Evolutionary conservation across 2,329 filamentous ascomycete species (phyloP), one percentile per base, ranked within the genome.

Genomic region (Penicillium sp.): DNA sequence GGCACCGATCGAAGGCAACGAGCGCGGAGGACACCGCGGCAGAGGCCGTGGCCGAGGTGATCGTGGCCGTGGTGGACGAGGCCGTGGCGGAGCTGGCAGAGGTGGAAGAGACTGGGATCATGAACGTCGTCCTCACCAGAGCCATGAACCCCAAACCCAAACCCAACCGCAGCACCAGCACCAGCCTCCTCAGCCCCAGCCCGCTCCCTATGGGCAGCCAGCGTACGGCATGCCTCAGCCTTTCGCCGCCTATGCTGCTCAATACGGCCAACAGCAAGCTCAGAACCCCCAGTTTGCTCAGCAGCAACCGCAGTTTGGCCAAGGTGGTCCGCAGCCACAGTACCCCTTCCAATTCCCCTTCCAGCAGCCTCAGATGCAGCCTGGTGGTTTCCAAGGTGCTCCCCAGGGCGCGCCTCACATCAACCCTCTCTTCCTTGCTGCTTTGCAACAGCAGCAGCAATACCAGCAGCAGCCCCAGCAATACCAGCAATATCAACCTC

Each of bases 341-440:
- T 74, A 72, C 51, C 66, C 74, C 43, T 68, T 74, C 54, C 75
- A 75, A 46, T 67, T 72, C 43, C 73, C 74, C n/a, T 71, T 75
- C 48, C 69, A 73, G 47, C 73, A 74, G 52, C 63, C 66, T 16
- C 70, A 70, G 55, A 61, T 64, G 47, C 77, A 74, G 58, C 82
- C 80, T 58, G 75, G 81, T 47, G 70, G 76, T 6, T 72, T 73
- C 51, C 68, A 65, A 32, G 65, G 74, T 39, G 66, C 76, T 14
- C 69, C 73, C 34, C 69, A 69, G 43, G 74, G 79, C 57, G 74
- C 80, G n/a, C n/a, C 44, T 9, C 83, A 83, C 60, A 78, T 85
- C 55, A 86, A 85, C 59, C 84, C 84, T 3, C 78, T 81, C 1
- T 81, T 87, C 65, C 77, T 86, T 54, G 78, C 81, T 59, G 67